A percentile compares a stretch with the other conserved stretches of the same genome.
These are phyloP conservation scores for Talaromyces amestolkiae DNA, from an alignment of 2,329 filamentous ascomycete species.

Conservation along the genomic window DNA sequence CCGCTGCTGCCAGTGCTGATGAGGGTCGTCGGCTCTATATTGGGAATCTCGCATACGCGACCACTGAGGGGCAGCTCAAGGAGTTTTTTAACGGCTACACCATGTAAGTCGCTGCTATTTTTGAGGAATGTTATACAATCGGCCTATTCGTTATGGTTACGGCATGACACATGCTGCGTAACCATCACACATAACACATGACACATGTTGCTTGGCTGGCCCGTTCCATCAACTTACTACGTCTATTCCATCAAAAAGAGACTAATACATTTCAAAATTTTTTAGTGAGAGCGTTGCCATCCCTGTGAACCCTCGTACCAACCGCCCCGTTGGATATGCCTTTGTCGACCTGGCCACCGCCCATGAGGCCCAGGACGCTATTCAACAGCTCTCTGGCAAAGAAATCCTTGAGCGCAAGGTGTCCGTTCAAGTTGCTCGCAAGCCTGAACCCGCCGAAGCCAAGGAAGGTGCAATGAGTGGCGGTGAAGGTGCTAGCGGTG, in stretches of 20 bases:
- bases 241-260: neutral
- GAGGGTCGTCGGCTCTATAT: constrained; percentile 99
- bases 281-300: constrained; percentile 95
- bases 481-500: constrained; percentile 69
- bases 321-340: constrained; percentile 96
- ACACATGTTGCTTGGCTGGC: neutral
- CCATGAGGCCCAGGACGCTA: constrained; percentile 90
- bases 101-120: constrained; percentile 69
- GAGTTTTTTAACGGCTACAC: constrained; percentile 99
- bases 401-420: constrained; percentile 98
- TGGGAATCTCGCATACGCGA: constrained; percentile 99
- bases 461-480: constrained; percentile 72
- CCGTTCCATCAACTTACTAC: neutral
- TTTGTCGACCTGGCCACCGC: constrained; percentile 97
- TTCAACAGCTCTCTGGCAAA: constrained; percentile 92
- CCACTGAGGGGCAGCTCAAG: constrained; percentile 99
- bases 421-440: constrained; percentile 96
- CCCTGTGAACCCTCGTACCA: constrained; percentile 98
- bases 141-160: neutral
- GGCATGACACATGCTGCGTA: neutral
- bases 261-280: neutral
- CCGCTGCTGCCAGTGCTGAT: constrained; percentile 92
- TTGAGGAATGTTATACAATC: neutral
- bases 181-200: neutral
- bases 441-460: constrained; percentile 82